Percentiles rank a stretch among this genome's conserved stretches.
Evolutionary conservation across 2,329 filamentous ascomycete species (phyloP).

Genomic region (Trichoderma cornu-damae): DNA sequence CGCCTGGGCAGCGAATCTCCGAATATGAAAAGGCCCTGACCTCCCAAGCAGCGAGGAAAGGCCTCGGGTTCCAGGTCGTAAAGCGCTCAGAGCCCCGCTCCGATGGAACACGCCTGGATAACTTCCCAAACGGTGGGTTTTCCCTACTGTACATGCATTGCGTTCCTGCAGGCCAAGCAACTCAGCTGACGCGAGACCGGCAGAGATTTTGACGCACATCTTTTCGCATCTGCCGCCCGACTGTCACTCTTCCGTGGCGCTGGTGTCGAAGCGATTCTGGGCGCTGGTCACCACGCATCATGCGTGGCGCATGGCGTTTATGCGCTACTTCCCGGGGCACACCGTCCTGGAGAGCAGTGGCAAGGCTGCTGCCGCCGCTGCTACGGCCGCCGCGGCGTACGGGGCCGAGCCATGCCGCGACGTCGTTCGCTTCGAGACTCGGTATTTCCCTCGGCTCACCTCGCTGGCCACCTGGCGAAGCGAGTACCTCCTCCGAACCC

Average conservation of each 20-base stretch:
- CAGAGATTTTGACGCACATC: conserved; percentile 88
- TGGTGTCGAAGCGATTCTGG: conserved; percentile 86
- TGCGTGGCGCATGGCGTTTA: conserved; percentile 89
- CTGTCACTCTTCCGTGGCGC: conserved; percentile 73
- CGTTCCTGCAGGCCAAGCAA: not conserved
- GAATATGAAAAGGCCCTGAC: conserved; percentile 58
- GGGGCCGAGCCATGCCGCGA: conserved; percentile 47
- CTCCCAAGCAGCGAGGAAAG: conserved; percentile 42
- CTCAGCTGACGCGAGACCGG: conserved; percentile 20
- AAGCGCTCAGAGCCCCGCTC: conserved; percentile 41
- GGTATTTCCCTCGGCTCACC: conserved; percentile 77
- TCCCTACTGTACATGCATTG: not conserved
- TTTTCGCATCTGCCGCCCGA: conserved; percentile 84
- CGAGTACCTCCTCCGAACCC: conserved; percentile 86
- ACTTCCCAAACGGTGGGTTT: conserved; percentile 80
- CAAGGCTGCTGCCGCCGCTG: conserved; percentile 34
- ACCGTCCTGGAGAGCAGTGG: conserved; percentile 35
- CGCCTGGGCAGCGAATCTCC: conserved; percentile 50
- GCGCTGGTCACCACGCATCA: conserved; percentile 82
- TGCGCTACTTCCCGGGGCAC: conserved; percentile 80
- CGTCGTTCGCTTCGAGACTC: conserved; percentile 63
- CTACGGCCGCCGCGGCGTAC: conserved; percentile 34
- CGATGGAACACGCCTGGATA: conserved; percentile 41
- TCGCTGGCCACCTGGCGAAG: conserved; percentile 88
- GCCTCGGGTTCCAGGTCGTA: conserved; percentile 51